A percentile compares a stretch with the other conserved stretches of the same genome.
Conservation (phyloP, 75 land plant species). For the Cunninghamia lanceolata region DNA sequence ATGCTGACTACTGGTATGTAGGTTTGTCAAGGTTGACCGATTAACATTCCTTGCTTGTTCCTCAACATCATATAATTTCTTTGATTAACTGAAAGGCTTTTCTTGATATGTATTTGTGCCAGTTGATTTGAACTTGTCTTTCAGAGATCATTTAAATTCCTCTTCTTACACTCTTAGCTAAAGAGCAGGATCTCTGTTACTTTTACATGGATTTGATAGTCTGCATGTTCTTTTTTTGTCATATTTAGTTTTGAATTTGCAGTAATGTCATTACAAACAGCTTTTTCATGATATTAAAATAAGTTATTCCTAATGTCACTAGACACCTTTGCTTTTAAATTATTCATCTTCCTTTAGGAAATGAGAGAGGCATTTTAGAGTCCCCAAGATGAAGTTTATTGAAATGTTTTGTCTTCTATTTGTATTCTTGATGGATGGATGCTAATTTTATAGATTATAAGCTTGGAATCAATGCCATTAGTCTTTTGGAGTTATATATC, state of each 20-base stretch:
- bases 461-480: not conserved
- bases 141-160: not conserved
- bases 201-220: not conserved
- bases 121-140: not conserved
- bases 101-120: not conserved
- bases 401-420: conserved; percentile 1
- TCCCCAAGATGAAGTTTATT: not conserved
- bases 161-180: not conserved
- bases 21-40: not conserved
- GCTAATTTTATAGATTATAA: not conserved
- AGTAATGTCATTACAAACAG: not conserved
- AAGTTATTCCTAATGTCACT: not conserved
- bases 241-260: not conserved
- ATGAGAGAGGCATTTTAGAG: not conserved
- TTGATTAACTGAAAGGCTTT: not conserved
- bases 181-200: not conserved
- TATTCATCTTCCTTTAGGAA: not conserved
- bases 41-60: not conserved
- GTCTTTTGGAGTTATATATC: not conserved
- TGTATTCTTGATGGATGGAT: conserved; percentile 1
- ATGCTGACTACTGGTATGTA: not conserved
- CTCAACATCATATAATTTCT: not conserved
- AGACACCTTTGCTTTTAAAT: not conserved
- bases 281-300: not conserved
- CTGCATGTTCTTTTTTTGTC: not conserved